Conservation (phyloP, 345 rosid species). For the Acer negundo region DNA sequence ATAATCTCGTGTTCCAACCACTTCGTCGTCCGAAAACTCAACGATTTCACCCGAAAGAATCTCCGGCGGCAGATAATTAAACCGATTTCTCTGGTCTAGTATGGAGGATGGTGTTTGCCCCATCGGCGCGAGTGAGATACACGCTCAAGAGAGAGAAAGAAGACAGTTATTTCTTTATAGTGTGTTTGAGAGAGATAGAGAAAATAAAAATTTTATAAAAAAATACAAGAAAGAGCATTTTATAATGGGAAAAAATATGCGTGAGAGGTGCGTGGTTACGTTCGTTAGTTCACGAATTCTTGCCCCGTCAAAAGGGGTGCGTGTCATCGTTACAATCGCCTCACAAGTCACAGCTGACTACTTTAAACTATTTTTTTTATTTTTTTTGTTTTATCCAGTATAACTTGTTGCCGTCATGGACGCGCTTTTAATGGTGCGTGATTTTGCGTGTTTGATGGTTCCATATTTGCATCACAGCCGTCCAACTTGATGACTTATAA, state of each 20-base stretch:
- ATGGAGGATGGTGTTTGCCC: constrained; percentile 58
- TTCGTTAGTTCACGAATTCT: neutral
- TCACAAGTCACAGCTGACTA: constrained; percentile 19
- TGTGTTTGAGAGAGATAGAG: neutral
- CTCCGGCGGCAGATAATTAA: constrained; percentile 2
- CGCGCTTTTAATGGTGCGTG: neutral
- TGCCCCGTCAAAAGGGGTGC: constrained; percentile 42
- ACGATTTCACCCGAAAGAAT: constrained; percentile 20
- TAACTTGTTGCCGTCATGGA: neutral
- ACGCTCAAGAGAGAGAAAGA: constrained; percentile 18
- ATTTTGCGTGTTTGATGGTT: neutral
- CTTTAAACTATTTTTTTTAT: neutral
- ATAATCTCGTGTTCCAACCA: constrained; percentile 37
- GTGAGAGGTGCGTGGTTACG: neutral
- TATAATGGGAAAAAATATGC: neutral
- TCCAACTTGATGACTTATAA: neutral
- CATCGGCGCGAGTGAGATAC: constrained; percentile 31
- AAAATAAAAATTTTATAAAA: neutral
- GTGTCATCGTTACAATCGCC: constrained; percentile 40
- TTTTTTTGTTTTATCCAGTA: neutral
- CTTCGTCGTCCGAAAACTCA: constrained; percentile 23
- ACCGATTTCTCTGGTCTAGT: constrained; percentile 27
- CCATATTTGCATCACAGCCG: constrained; percentile 13
- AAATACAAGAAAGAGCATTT: constrained; percentile 4
- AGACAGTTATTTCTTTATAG: neutral